Evolutionary conservation across 176 grass and related monocot genomes (phyloP).

Genomic region (Alopecurus myosuroides): DNA sequence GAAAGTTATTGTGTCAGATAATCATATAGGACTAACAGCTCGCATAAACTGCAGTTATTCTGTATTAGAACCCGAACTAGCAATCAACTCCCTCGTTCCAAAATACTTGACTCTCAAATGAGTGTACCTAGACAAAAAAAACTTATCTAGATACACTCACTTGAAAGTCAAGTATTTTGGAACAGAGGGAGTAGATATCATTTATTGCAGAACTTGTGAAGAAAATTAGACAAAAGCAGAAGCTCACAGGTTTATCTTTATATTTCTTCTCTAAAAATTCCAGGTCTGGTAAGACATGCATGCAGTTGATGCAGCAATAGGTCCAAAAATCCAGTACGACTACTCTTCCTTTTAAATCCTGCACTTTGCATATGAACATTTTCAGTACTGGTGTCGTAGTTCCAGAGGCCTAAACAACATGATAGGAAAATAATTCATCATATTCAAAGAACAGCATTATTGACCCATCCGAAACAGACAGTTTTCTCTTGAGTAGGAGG

Average conservation of each 20-base stretch:
- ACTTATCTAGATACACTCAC: too few relatives aligned
- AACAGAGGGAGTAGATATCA: too few relatives aligned
- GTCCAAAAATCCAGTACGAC: conserved; percentile 98
- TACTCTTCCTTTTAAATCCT: conserved; percentile 92
- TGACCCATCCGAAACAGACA: neutral
- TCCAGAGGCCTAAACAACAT: neutral
- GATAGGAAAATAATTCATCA: conserved; percentile 12
- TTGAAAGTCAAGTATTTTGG: too few relatives aligned
- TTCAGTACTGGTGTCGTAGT: neutral
- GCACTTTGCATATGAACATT: conserved; percentile 17
- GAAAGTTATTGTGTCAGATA: neutral
- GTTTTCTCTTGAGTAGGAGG: neutral
- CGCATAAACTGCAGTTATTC: neutral
- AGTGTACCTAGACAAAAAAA: too few relatives aligned
- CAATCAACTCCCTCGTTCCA: too few relatives aligned
- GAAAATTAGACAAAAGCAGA: conserved; percentile 1
- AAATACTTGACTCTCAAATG: too few relatives aligned
- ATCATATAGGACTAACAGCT: neutral
- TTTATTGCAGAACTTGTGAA: neutral
- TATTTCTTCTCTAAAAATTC: conserved; percentile 90
- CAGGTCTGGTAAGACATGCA: conserved; percentile 97
- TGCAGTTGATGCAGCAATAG: conserved; percentile 98
- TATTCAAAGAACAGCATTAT: neutral
- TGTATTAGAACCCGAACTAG: neutral
- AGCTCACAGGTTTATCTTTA: conserved; percentile 80